Base-by-base conservation (phyloP, 2,329 filamentous ascomycete genomes). In the Canariomyces notabilis region DNA sequence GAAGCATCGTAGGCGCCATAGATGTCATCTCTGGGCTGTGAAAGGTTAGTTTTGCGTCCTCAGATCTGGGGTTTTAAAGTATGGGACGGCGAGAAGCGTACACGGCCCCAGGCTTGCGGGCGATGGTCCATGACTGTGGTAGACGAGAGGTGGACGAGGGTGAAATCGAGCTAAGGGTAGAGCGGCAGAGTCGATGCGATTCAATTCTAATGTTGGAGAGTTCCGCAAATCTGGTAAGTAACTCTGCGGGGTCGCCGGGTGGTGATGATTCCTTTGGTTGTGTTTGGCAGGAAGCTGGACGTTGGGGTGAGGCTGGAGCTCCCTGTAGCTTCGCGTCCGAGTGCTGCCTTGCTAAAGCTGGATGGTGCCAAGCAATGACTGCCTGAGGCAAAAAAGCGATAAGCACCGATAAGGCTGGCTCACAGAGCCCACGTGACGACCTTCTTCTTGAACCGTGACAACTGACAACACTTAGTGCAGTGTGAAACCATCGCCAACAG, bases 1-100 rank as follows among this genome's bases (percentile, higher is more conserved):
- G 89, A 87, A 63, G 77, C 74, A 71, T 97, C 88, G 71, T 98
- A 98, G 61, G 85, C 76, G 60, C 93, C 93, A 72, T 97, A 98
- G 64, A 97, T 77, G 69, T 98, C 93, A 71, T 98, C 88, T 78
- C 93, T 85, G 65, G 93, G 93, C 93, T 98, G 62, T 52, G 41
- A 44, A 18, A 19, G 18, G 45, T 48, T 36, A 55, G 49, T 16
- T n/a, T 19, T 15, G 3, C 12, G 5, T 31, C 31, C 31, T 16
- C 32, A 21, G 23, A 9, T 31, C 23, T 20, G 22, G 40, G 29
- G 33, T 42, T 39, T 22, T 6, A 21, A 23, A 36, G 31, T 18
- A 35, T 21, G 41, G 45, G 34, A 43, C 23, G 31, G 29, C 38
- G 20, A 37, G 31, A 42, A 51, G 72, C 80, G 64, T 77, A 85